These are phyloP conservation scores for Hypoxylon sp. DNA, from an alignment of 2,329 filamentous ascomycete species.

Conservation along the genomic window DNA sequence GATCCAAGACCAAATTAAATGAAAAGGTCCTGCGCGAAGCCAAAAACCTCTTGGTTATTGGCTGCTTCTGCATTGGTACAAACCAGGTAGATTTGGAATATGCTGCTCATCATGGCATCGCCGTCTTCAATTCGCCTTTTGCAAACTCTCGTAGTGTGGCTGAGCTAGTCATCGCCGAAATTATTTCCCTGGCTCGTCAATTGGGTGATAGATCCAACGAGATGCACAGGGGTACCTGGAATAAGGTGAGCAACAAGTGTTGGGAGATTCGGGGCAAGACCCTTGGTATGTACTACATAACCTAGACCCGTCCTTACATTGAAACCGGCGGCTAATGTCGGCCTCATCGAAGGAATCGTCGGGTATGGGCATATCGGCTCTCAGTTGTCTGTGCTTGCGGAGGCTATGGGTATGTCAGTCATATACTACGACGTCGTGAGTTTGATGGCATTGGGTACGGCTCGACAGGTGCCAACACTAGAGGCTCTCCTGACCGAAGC, in stretches of 20 bases:
- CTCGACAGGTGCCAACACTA: conserved; percentile 84
- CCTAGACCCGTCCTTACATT: conserved; percentile 4
- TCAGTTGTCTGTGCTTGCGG: conserved; percentile 93
- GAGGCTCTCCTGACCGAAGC: conserved; percentile 82
- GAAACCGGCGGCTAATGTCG: conserved; percentile 27
- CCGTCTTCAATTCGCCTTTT: conserved; percentile 99
- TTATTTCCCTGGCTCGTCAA: conserved; percentile 92
- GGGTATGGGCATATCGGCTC: conserved; percentile 98
- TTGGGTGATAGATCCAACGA: conserved; percentile 93
- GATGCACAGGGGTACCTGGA: conserved; percentile 95
- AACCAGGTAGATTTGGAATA: conserved; percentile 93
- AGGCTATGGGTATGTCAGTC: conserved; percentile 98
- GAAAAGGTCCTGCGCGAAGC: conserved; percentile 88
- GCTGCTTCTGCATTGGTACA: conserved; percentile 99
- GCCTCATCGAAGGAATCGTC: conserved; percentile 77
- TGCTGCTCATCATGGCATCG: conserved; percentile 87
- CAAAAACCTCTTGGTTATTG: conserved; percentile 94
- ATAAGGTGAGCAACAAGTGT: conserved; percentile 96
- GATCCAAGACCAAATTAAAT: conserved; percentile 96
- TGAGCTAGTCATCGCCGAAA: conserved; percentile 94
- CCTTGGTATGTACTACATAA: conserved; percentile 70
- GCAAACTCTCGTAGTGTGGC: conserved; percentile 97
- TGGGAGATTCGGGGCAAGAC: conserved; percentile 99
- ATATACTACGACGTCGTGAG: conserved; percentile 97
- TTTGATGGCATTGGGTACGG: conserved; percentile 92